phyloP scores from a whole-genome alignment of 768 basidiomycete species.

The Kwoniella europaea region DNA sequence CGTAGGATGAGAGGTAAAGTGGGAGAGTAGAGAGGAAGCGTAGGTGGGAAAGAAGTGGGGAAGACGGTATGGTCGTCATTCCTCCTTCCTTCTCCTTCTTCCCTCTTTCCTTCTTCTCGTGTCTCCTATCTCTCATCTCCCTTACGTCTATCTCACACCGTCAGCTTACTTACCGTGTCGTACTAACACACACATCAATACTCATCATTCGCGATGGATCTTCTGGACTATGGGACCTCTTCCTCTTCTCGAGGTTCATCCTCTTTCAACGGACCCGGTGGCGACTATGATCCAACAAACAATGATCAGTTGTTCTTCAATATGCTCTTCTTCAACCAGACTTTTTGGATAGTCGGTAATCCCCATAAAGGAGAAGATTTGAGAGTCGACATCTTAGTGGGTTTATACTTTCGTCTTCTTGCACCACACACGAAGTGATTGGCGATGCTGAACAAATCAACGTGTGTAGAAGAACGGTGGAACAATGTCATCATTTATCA shows the following conservation, averaged over 20 bases:
- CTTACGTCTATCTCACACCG: background rate
- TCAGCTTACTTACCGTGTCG: background rate
- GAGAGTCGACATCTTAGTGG: background rate
- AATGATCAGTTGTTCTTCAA: background rate
- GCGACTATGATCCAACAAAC: background rate
- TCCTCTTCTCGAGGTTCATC: background rate
- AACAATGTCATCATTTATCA: background rate
- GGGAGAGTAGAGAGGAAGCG: too few species aligned
- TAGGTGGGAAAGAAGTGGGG: too few species aligned
- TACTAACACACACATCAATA: background rate
- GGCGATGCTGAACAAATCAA: background rate
- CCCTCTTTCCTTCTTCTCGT: background rate
- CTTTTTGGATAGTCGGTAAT: slow-evolving; percentile 13
- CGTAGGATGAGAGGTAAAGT: background rate
- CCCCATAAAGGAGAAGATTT: background rate
- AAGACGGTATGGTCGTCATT: background rate
- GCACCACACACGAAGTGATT: too few species aligned
- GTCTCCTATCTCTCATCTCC: background rate
- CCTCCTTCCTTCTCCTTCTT: background rate
- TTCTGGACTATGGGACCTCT: background rate
- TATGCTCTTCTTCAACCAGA: background rate
- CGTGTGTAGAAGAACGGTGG: slow-evolving; percentile 5
- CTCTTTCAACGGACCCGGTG: background rate
- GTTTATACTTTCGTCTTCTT: background rate
- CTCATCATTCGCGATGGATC: background rate